A percentile compares a stretch with the other conserved stretches of the same genome.
phyloP scores from a whole-genome alignment of 805 yeast genomes.

The Candida takata region DNA sequence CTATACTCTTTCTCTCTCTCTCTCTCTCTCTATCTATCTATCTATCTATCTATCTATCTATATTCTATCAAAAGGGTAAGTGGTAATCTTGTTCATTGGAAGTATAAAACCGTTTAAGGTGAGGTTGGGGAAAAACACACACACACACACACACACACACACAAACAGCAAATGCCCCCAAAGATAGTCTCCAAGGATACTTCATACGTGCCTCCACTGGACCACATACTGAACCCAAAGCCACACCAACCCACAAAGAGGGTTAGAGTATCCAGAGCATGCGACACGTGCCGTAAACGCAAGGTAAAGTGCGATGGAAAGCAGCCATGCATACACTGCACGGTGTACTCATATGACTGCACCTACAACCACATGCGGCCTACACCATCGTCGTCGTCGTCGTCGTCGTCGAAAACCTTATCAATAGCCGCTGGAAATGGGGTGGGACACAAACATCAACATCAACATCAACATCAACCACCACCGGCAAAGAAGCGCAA shows the following conservation, averaged over 20 bases:
- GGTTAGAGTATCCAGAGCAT: constrained; percentile 63
- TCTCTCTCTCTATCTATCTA: too few relatives aligned
- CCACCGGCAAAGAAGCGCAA: background rate
- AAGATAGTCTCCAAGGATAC: constrained; percentile 21
- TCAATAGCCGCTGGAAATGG: background rate
- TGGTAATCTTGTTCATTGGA: background rate
- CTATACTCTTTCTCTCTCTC: too few relatives aligned
- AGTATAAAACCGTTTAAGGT: background rate
- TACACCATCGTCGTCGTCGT: too few relatives aligned
- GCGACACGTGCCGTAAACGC: constrained; percentile 66
- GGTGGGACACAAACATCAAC: background rate
- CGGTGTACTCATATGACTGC: constrained; percentile 81
- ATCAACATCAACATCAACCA: constrained; percentile 1
- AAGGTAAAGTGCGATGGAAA: constrained; percentile 82
- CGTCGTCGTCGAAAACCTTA: constrained; percentile 12
- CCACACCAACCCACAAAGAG: constrained; percentile 33
- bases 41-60: too few relatives aligned
- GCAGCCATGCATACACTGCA: constrained; percentile 81
- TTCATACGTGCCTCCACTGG: constrained; percentile 19
- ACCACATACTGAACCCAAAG: constrained; percentile 10
- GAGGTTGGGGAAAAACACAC: background rate
- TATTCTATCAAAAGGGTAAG: background rate
- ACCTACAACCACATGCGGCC: constrained; percentile 72
- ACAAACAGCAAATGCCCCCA: constrained; percentile 17
- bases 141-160: background rate